These are phyloP conservation scores for Proliferodiscus dingleyae DNA, from an alignment of 2,329 filamentous ascomycete species.

Conservation along the genomic window DNA sequence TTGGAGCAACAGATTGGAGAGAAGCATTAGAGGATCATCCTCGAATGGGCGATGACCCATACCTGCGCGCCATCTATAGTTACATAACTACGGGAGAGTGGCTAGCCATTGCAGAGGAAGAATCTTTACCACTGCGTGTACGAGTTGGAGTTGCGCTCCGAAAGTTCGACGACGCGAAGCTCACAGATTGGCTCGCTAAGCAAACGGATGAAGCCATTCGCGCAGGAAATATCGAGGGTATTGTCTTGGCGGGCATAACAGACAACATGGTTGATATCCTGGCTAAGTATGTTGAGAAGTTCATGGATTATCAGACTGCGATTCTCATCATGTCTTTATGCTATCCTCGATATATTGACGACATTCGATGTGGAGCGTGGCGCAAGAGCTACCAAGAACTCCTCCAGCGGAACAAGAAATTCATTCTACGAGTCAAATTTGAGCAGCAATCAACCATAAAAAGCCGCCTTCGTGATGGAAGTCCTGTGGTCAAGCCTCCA, in stretches of 20 bases:
- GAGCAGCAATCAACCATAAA: slow-evolving; percentile 57
- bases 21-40: slow-evolving; percentile 25
- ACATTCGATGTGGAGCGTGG: slow-evolving; percentile 71
- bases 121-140: slow-evolving; percentile 68
- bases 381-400: slow-evolving; percentile 66
- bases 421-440: slow-evolving; percentile 61
- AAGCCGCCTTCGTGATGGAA: slow-evolving; percentile 59
- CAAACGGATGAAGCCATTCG: slow-evolving; percentile 56
- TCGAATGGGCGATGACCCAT: slow-evolving; percentile 62
- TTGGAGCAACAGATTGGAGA: slow-evolving; percentile 28
- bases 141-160: slow-evolving; percentile 69
- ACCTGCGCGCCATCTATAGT: slow-evolving; percentile 73
- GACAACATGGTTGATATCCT: slow-evolving; percentile 70
- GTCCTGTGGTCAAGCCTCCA: slow-evolving; percentile 58
- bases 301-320: slow-evolving; percentile 73
- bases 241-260: slow-evolving; percentile 73
- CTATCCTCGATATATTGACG: slow-evolving; percentile 70
- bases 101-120: slow-evolving; percentile 67
- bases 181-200: slow-evolving; percentile 63
- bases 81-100: slow-evolving; percentile 75
- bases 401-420: slow-evolving; percentile 67
- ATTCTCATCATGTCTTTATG: slow-evolving; percentile 70
- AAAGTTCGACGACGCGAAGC: slow-evolving; percentile 56
- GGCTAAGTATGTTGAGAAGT: slow-evolving; percentile 69
- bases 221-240: slow-evolving; percentile 69